Base-by-base conservation (phyloP, 306 rosid species). In the Malus orientalis region DNA sequence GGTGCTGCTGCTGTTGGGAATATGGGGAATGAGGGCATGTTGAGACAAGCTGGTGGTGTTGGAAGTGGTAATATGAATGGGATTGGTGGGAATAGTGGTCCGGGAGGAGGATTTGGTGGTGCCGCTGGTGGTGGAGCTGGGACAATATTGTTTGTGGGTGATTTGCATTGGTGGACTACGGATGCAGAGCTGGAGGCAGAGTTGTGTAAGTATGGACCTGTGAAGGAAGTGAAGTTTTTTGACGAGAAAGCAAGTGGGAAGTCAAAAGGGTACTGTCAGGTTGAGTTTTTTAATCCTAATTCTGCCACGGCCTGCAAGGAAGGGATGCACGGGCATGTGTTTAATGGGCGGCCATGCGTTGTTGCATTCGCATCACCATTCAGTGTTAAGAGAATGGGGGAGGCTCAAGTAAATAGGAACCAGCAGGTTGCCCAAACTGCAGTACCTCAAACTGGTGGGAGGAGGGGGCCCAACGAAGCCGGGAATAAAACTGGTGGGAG, bases 231-330 rank as follows among this genome's bases (percentile, higher is more conserved):
- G 58, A 96, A 88, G 87, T 96, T 96, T 84, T 92, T 72, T 0
- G 99, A 96, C n/a, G 99, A 96, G 93, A 96, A 91, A 82, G 99
- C 99, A 0, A 96, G 99, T 80, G 97, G 98, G 72, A 95, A 95
- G 65, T 95, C 98, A 0, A 95, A 95, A 81, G 98, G 98, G 51
- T 96, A 96, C 79, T 96, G 97, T 80, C 98, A 96, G 87, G 99
- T 89, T 71, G 99, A 96, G 67, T 96, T 96, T 83, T 89, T 59
- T 78, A 98, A 96, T 2, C 62, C 98, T 33, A 62, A 45, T 75
- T 85, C 92, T 8, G 96, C 98, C 1, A 80, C 92, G 3, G 70
- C 88, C 30, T 96, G 98, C 82, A 96, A 96, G 89, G 99, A 96
- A 32, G 98, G 93, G 25, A 91, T 96, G 99, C 79, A 91, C 72